Evolutionary conservation across 768 basidiomycete species (phyloP), one percentile per base, ranked within the genome.

Genomic region (Lentinus brumalis): DNA sequence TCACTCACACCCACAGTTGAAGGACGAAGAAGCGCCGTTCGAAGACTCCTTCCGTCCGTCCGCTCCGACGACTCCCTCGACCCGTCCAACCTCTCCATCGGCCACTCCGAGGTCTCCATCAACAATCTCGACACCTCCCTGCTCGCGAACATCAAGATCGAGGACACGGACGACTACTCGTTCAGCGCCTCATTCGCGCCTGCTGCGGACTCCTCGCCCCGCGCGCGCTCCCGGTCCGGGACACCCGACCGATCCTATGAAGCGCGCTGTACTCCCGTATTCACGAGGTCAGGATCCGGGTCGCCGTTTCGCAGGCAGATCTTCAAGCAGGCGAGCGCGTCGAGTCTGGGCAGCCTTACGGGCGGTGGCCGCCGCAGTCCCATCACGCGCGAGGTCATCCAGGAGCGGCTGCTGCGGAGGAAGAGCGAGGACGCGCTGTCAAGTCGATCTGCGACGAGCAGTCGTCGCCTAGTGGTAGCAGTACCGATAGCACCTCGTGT

Each of bases 381-480:
- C 46, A 84, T 87, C 59, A 85, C 75, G 55, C 78, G 79, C 31
- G 84, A 84, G 55, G 81, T 82, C 50, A 78, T 88, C 18, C 79
- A 82, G 60, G 73, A 79, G 54, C 77, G 82, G 41, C 68, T 86
- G 53, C 65, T 80, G 68, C 76, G 74, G 51, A 76, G 78, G 64
- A 72, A 77, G 58, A 82, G 81, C 45, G 67, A 72, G 46, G 77
- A 83, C 82, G 82, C 62, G 75, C 79, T 7, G 61, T 67, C 5
- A 29, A 40, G 21, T 10, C 56, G 39, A 10, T 42, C 56, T 3
- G 38, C 31, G 2, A 54, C 38, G 41, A 30, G 39, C 15, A 63
- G 62, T 38, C 58, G n/a, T 18, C 51, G 38, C 21, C n/a, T n/a
- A n/a, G n/a, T n/a, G n/a, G n/a, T n/a, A n/a, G n/a, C n/a, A n/a